Conservation (phyloP, 2,329 filamentous ascomycete species). For the Fusarium pseudocircinatum region DNA sequence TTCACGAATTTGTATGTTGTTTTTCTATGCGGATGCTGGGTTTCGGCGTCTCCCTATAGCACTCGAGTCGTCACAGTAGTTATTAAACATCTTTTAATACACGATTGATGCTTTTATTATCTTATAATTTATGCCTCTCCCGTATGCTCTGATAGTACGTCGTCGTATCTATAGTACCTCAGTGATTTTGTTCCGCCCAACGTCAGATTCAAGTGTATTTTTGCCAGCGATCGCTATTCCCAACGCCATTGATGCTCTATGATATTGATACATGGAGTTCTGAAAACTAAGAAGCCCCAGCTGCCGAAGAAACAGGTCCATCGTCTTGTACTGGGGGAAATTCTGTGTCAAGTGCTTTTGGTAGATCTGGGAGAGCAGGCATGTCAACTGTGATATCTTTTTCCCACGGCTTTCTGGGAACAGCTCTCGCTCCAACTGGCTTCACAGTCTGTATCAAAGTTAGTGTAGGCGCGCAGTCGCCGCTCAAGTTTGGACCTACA, state of each 20-base stretch:
- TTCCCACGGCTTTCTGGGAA: conserved; percentile 80
- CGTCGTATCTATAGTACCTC: background rate
- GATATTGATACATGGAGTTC: background rate
- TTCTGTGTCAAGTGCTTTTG: conserved; percentile 47
- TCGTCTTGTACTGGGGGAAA: conserved; percentile 47
- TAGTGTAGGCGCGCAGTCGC: background rate
- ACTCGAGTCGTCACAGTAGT: conserved; percentile 31
- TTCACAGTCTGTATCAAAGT: conserved; percentile 53
- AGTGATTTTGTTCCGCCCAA: background rate
- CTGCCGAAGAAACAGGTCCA: background rate
- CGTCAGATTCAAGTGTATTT: background rate
- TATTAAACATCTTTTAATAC: conserved; percentile 36
- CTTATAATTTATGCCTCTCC: background rate
- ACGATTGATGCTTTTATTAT: conserved; percentile 35
- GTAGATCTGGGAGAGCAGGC: conserved; percentile 28
- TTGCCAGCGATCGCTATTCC: background rate
- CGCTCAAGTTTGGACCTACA: conserved; percentile 54
- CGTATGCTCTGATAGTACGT: background rate
- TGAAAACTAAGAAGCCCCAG: background rate
- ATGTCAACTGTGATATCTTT: conserved; percentile 53
- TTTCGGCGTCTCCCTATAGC: conserved; percentile 24
- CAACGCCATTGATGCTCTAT: conserved; percentile 21
- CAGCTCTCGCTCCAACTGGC: conserved; percentile 58
- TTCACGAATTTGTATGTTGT: conserved; percentile 40
- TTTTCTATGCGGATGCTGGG: conserved; percentile 34